Conservation (phyloP, 306 rosid species). For the Senna tora region DNA sequence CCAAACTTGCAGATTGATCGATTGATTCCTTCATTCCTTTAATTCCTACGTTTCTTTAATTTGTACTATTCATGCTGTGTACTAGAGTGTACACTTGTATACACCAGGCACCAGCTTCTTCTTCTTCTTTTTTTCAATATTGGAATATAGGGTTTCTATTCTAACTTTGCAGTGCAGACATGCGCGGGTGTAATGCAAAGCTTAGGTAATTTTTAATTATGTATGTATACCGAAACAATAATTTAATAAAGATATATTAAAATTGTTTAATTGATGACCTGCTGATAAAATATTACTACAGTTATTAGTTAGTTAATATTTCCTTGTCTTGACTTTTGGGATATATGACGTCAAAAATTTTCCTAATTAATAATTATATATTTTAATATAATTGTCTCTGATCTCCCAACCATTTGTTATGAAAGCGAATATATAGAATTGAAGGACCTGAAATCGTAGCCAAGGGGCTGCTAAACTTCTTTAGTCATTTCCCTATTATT, state of each 20-base stretch:
- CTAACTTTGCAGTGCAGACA: not conserved
- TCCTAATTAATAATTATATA: too few relatives aligned
- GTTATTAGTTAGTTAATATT: too few relatives aligned
- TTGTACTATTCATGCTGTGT: too few relatives aligned
- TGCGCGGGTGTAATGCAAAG: not conserved
- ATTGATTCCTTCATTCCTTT: conserved; percentile 18
- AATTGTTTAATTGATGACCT: too few relatives aligned
- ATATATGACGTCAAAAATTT: too few relatives aligned
- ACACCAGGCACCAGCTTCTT: too few relatives aligned
- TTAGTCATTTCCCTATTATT: too few relatives aligned
- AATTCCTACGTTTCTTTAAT: not conserved
- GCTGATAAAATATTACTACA: too few relatives aligned
- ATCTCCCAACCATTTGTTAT: not conserved
- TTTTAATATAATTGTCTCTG: not conserved
- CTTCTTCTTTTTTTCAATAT: too few relatives aligned
- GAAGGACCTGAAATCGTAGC: not conserved
- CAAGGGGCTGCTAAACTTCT: not conserved
- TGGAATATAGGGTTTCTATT: too few relatives aligned
- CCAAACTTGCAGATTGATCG: not conserved
- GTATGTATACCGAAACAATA: not conserved
- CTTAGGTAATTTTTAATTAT: not conserved
- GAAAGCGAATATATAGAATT: not conserved
- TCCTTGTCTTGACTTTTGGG: not conserved
- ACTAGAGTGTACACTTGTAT: too few relatives aligned
- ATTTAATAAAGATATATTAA: not conserved